Conservation (phyloP, 805 yeast species). For the Schwanniomyces polymorphus region DNA sequence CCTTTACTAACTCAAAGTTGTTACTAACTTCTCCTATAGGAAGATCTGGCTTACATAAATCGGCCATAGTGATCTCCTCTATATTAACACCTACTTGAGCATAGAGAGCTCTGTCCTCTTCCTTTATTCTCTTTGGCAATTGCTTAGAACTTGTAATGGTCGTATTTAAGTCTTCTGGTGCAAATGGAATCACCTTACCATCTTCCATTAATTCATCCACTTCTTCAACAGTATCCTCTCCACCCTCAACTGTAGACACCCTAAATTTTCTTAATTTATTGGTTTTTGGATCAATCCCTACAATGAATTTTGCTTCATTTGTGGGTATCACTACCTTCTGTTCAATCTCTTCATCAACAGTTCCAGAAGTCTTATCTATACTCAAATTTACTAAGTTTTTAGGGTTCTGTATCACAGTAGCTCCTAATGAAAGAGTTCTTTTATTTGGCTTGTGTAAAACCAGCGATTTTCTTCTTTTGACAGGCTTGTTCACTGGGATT, state of each 20-base stretch:
- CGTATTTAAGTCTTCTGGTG: constrained; percentile 36
- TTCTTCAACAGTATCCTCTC: constrained; percentile 3
- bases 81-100: constrained; percentile 51
- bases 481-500: constrained; percentile 33
- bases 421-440: constrained; percentile 7
- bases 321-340: constrained; percentile 5
- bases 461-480: constrained; percentile 30
- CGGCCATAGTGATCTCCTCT: constrained; percentile 60
- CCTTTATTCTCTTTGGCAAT: constrained; percentile 38
- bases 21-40: constrained; percentile 67
- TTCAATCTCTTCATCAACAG: constrained; percentile 6
- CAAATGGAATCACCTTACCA: constrained; percentile 29
- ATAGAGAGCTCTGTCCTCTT: constrained; percentile 36
- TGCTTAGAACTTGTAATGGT: constrained; percentile 28
- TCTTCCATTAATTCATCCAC: constrained; percentile 10
- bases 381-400: neutral
- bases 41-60: constrained; percentile 64
- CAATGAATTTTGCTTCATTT: constrained; percentile 19
- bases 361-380: neutral
- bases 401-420: constrained; percentile 4
- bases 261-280: constrained; percentile 29
- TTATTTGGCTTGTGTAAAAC: constrained; percentile 8
- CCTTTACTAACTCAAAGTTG: constrained; percentile 54
- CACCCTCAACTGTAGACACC: constrained; percentile 4
- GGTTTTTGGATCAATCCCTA: constrained; percentile 32